These are phyloP conservation scores for Komagataella populi DNA, from an alignment of 805 yeast species.

Conservation along the genomic window DNA sequence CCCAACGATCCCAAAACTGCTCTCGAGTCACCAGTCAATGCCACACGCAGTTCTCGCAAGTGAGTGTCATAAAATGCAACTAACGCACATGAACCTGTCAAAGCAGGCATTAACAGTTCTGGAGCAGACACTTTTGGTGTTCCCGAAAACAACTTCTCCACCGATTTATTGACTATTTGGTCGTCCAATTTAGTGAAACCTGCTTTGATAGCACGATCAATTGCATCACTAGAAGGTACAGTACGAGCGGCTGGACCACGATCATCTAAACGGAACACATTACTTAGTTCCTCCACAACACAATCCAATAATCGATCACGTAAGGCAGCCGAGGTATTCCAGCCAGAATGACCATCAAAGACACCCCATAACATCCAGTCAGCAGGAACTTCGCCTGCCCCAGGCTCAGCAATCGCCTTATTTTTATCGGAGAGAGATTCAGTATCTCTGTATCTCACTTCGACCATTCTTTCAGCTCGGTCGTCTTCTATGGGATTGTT, in stretches of 20 bases:
- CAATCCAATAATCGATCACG: conserved; percentile 65
- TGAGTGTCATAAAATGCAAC: conserved; percentile 77
- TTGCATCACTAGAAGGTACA: conserved; percentile 52
- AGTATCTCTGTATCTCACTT: conserved; percentile 53
- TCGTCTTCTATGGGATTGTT: conserved; percentile 94
- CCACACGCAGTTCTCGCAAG: conserved; percentile 62
- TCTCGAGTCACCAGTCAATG: conserved; percentile 93
- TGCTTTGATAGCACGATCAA: conserved; percentile 67
- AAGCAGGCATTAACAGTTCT: conserved; percentile 76
- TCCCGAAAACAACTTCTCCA: conserved; percentile 59
- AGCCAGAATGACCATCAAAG: conserved; percentile 95
- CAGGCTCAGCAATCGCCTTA: neutral
- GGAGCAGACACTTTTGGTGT: conserved; percentile 52
- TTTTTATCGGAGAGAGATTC: conserved; percentile 29
- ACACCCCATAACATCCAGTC: conserved; percentile 96
- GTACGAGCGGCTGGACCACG: conserved; percentile 29
- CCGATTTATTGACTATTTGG: conserved; percentile 67
- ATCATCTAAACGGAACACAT: conserved; percentile 44
- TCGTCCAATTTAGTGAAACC: conserved; percentile 81
- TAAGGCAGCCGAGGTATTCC: conserved; percentile 81
- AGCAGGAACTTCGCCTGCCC: conserved; percentile 15
- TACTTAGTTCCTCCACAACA: conserved; percentile 67
- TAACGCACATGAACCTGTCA: conserved; percentile 91
- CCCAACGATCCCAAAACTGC: conserved; percentile 72
- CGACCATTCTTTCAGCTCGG: conserved; percentile 69